phyloP scores from a whole-genome alignment of 768 basidiomycete genomes.

The Mycena pura region DNA sequence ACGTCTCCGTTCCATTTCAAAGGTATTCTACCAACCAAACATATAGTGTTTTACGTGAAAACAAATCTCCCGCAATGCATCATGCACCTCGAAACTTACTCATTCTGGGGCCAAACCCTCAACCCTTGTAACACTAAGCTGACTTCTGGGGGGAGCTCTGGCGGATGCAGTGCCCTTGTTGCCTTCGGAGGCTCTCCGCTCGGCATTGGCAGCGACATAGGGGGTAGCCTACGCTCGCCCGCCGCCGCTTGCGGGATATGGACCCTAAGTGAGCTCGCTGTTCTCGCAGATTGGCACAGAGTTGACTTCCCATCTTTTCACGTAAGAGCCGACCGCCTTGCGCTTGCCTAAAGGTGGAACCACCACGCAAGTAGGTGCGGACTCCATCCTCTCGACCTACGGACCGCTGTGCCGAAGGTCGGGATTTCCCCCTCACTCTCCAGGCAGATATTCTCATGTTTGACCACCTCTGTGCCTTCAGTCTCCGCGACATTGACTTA shows the following conservation, averaged over 20 bases:
- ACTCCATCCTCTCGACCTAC: conserved; percentile 57
- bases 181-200: conserved; percentile 53
- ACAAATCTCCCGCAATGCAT: conserved; percentile 52
- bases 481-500: conserved; percentile 39
- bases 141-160: conserved; percentile 58
- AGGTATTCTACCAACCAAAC: conserved; percentile 20
- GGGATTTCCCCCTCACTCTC: conserved; percentile 23
- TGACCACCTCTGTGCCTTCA: neutral
- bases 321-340: conserved; percentile 24
- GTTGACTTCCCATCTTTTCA: neutral
- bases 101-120: conserved; percentile 41
- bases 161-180: conserved; percentile 57
- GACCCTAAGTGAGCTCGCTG: conserved; percentile 5
- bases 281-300: too few relatives aligned
- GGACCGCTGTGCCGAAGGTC: conserved; percentile 59
- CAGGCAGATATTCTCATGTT: neutral
- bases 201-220: conserved; percentile 49
- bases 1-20: conserved; percentile 33
- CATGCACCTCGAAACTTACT: conserved; percentile 46
- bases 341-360: conserved; percentile 56
- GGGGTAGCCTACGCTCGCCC: conserved; percentile 43
- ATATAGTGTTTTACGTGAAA: conserved; percentile 48
- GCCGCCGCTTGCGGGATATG: conserved; percentile 31
- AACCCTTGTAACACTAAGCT: conserved; percentile 54
- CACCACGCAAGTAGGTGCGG: conserved; percentile 53